These are phyloP conservation scores for Phoenix roebelenii DNA, from an alignment of 176 grass and related monocot species.

Conservation along the genomic window DNA sequence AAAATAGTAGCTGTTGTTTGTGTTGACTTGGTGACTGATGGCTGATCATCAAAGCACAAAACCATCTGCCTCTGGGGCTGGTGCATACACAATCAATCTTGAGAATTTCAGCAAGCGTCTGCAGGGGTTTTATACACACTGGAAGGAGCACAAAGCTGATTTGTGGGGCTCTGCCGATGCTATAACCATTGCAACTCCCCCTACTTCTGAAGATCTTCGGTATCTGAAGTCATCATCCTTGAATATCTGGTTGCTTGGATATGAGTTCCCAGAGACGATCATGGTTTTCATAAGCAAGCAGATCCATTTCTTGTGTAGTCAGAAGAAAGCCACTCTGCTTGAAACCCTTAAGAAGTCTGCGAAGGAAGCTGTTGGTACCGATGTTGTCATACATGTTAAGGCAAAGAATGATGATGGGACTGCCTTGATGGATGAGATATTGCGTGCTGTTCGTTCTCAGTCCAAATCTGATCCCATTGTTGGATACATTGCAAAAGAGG, in stretches of 20 bases:
- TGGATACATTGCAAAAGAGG: conserved; percentile 69
- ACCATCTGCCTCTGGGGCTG: conserved; percentile 17
- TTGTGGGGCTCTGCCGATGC: conserved; percentile 59
- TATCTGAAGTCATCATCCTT: conserved; percentile 77
- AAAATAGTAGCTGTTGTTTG: too few species aligned
- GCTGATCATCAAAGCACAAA: conserved; percentile 31
- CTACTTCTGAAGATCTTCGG: conserved; percentile 63
- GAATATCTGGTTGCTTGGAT: conserved; percentile 76
- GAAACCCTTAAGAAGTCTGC: conserved; percentile 58
- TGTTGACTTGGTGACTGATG: conserved; percentile 16
- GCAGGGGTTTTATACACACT: conserved; percentile 59
- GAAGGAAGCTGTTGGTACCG: conserved; percentile 52
- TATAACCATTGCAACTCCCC: conserved; percentile 64
- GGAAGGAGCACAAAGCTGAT: conserved; percentile 46
- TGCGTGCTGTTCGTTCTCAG: conserved; percentile 34
- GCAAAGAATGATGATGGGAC: conserved; percentile 60
- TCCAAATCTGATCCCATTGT: conserved; percentile 55
- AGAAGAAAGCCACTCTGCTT: conserved; percentile 69
- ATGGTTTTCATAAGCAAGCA: conserved; percentile 64
- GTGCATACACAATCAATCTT: conserved; percentile 41
- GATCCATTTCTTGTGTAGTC: conserved; percentile 74
- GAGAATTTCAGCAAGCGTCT: conserved; percentile 60
- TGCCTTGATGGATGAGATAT: conserved; percentile 58
- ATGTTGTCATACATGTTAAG: conserved; percentile 74
- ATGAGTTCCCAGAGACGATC: conserved; percentile 89